These are phyloP conservation scores for Daedalea quercina DNA, from an alignment of 768 basidiomycete species.

Conservation along the genomic window DNA sequence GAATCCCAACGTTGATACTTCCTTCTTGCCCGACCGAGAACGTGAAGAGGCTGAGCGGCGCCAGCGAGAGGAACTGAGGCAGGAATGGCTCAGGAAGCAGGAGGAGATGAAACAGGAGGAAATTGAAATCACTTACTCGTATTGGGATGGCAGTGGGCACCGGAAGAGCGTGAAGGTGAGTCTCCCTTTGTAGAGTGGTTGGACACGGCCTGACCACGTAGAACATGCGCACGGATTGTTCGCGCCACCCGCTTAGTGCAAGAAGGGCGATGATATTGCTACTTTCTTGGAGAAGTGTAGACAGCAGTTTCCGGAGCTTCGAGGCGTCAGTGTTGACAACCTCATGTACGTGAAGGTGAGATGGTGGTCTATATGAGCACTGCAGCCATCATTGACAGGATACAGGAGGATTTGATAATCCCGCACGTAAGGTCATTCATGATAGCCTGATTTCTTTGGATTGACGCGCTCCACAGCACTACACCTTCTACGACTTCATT, in stretches of 20 bases:
- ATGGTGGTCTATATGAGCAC: neutral
- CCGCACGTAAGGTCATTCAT: slow-evolving; percentile 62
- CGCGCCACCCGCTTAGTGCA: slow-evolving; percentile 56
- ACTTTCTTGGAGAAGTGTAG: slow-evolving; percentile 90
- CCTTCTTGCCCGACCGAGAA: slow-evolving; percentile 96
- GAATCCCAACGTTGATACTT: slow-evolving; percentile 95
- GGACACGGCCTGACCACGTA: slow-evolving; percentile 16
- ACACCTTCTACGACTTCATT: slow-evolving; percentile 98
- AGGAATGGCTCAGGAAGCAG: slow-evolving; percentile 80
- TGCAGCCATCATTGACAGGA: slow-evolving; percentile 5
- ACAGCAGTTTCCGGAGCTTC: slow-evolving; percentile 86
- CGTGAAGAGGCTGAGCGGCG: slow-evolving; percentile 89
- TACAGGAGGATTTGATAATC: slow-evolving; percentile 93
- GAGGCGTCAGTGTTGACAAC: slow-evolving; percentile 89
- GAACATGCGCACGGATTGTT: slow-evolving; percentile 12
- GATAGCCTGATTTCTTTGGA: neutral
- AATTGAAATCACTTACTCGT: slow-evolving; percentile 93
- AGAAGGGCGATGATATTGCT: slow-evolving; percentile 90
- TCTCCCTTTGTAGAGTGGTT: slow-evolving; percentile 8
- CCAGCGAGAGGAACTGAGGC: slow-evolving; percentile 81
- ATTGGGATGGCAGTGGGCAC: slow-evolving; percentile 98
- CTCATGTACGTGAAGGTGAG: slow-evolving; percentile 96
- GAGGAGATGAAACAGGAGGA: slow-evolving; percentile 61
- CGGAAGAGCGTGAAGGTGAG: slow-evolving; percentile 84
- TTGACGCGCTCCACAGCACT: slow-evolving; percentile 49